Base-by-base conservation (phyloP, 2,329 filamentous ascomycete genomes). In the Exophiala sp. region DNA sequence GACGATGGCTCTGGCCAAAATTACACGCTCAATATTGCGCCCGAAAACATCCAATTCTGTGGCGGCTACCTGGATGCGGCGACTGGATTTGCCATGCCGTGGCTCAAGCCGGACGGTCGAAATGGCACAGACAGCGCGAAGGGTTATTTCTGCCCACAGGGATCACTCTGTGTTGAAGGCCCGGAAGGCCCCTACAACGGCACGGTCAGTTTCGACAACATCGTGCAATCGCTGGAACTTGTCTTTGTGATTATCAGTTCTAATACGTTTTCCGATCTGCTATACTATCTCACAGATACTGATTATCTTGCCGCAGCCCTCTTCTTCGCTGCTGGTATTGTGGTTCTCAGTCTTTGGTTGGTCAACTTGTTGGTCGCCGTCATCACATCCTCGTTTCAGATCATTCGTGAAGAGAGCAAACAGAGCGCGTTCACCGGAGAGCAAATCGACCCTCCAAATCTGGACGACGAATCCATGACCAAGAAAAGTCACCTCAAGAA, bases 211-310 rank as follows among this genome's bases (percentile, higher is more conserved):
- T 99, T 97, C 66, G 94, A 99, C 75, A 92, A 97, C 67, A 95
- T 99, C 38, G 73, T 89, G 29, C 86, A 97, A 60, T 96, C 91
- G 0, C 74, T 97, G 48, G 91, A 99, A 72, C 77, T 97, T 54
- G 91, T 99, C 2, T 99, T 99, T 67, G 90, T 99, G 47, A 87
- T 99, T 67, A 99, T 99, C 89, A 96, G 90, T 65, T 92, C 91
- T 45, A 99, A 99, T 69, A 99, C 94, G 0, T 99, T 95, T 71
- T 88, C 90, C 1, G 90, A 97, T 70, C 75, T 97, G 49, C 90
- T 99, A 78, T 99, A 99, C 71, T 88, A 90, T 64, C 91, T 92
- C 3, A 91, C 88, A 49, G 85, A 95, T 65, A 95, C 89, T 21
- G 94, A 99, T 69, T 97, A 95, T 65, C 80, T 95, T 5, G 82